Evolutionary conservation across 2,329 filamentous ascomycete species (phyloP).

Genomic region (Fusarium ramigenum): DNA sequence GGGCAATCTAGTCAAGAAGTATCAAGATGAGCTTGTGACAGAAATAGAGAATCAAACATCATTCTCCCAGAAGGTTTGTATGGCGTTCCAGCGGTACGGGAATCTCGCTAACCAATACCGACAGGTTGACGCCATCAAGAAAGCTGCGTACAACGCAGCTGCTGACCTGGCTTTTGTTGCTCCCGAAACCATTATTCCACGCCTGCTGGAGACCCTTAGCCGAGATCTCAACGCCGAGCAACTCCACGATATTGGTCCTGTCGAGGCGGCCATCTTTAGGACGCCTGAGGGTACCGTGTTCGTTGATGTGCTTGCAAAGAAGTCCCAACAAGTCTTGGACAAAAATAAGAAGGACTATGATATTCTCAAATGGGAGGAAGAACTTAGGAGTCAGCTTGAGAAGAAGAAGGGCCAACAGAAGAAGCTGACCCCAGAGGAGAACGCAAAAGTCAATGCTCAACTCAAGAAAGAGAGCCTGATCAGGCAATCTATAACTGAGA

Average conservation of each 20-base stretch:
- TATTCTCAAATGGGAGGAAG: constrained; percentile 96
- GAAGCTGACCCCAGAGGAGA: constrained; percentile 90
- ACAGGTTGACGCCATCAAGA: constrained; percentile 57
- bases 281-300: constrained; percentile 90
- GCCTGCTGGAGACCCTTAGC: constrained; percentile 77
- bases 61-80: constrained; percentile 62
- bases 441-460: constrained; percentile 89
- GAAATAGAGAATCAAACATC: constrained; percentile 68
- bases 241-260: constrained; percentile 78
- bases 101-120: constrained; percentile 12
- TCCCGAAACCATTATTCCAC: constrained; percentile 80
- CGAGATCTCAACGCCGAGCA: constrained; percentile 77
- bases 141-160: constrained; percentile 83
- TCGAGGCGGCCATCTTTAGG: constrained; percentile 91
- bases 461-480: constrained; percentile 87
- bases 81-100: neutral
- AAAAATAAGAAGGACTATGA: constrained; percentile 97
- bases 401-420: constrained; percentile 91
- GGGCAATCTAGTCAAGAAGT: constrained; percentile 74
- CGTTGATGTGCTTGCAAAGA: constrained; percentile 89
- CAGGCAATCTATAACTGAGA: constrained; percentile 72
- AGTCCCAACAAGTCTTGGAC: constrained; percentile 73
- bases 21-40: constrained; percentile 71
- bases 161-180: constrained; percentile 95
- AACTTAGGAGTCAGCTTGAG: constrained; percentile 86